Conservation (phyloP, 1,139 yeast species). For the Sugiyamaella neomexicana region DNA sequence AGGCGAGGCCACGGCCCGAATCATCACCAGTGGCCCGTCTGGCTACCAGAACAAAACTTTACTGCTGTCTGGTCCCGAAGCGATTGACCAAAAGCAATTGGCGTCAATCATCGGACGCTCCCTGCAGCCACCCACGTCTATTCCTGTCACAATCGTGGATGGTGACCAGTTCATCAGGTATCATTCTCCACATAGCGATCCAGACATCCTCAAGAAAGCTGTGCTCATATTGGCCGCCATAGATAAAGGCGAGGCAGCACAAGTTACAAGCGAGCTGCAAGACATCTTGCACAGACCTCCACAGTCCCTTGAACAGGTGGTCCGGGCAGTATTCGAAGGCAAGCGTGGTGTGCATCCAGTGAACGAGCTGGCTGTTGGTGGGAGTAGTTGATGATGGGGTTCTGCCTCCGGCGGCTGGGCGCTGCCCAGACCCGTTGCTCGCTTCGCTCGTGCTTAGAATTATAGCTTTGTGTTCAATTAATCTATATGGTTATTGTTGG, state of each 20-base stretch:
- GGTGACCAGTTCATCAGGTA: conserved; percentile 2
- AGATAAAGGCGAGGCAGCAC: conserved; percentile 12
- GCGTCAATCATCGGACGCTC: conserved; percentile 1
- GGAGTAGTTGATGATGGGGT: background rate
- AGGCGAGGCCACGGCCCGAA: conserved; percentile 17
- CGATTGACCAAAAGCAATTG: background rate
- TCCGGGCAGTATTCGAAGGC: background rate
- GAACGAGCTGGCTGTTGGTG: background rate
- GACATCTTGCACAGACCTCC: conserved; percentile 11
- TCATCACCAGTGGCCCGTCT: conserved; percentile 2
- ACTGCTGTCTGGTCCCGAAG: conserved; percentile 3
- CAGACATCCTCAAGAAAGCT: conserved; percentile 8
- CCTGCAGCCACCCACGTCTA: background rate
- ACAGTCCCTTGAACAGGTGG: conserved; percentile 6
- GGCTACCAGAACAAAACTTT: background rate
- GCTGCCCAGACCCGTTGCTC: background rate
- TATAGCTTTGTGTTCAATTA: background rate
- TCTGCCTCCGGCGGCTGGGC: background rate
- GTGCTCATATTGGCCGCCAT: conserved; percentile 10
- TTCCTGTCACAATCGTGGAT: conserved; percentile 6
- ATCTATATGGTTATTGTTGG: background rate
- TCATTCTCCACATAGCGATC: conserved; percentile 4
- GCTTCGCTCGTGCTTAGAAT: background rate
- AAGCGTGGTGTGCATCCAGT: conserved; percentile 1
- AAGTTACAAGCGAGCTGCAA: background rate